Conservation (phyloP, 768 basidiomycete species). For the Boletales sp. region DNA sequence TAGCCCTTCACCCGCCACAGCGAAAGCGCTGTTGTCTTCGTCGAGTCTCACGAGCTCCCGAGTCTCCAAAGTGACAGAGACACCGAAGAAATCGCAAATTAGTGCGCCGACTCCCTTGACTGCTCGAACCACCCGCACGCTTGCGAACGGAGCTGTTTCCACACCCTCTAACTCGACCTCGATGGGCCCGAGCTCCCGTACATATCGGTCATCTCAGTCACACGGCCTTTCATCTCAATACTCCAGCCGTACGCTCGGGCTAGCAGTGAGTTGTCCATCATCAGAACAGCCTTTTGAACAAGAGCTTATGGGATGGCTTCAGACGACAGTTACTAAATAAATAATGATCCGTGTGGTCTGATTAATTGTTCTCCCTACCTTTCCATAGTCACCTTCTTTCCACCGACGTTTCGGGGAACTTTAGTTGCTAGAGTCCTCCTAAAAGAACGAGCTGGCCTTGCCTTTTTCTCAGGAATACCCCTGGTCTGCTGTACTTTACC, state of each 20-base stretch:
- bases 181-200: constrained; percentile 57
- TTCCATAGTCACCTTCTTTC: constrained; percentile 5
- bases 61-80: constrained; percentile 55
- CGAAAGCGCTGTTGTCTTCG: constrained; percentile 57
- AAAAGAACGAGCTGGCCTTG: constrained; percentile 36
- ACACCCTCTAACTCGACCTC: constrained; percentile 61
- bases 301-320: constrained; percentile 36
- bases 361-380: constrained; percentile 6
- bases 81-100: constrained; percentile 87
- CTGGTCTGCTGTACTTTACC: constrained; percentile 42
- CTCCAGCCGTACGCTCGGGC: constrained; percentile 71
- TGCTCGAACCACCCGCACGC: constrained; percentile 64
- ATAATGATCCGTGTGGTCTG: constrained; percentile 8
- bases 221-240: constrained; percentile 72
- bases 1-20: constrained; percentile 39
- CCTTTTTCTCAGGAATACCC: constrained; percentile 33
- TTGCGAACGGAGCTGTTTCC: constrained; percentile 45
- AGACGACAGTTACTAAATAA: constrained; percentile 35
- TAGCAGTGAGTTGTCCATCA: constrained; percentile 53
- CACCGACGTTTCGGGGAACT: constrained; percentile 12
- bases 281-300: constrained; percentile 33
- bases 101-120: constrained; percentile 86
- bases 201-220: constrained; percentile 65
- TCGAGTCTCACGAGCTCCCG: constrained; percentile 50
- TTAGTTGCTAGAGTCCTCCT: constrained; percentile 27